These are phyloP conservation scores for Lumnitzera racemosa DNA, from an alignment of 345 rosid genomes.

Conservation along the genomic window DNA sequence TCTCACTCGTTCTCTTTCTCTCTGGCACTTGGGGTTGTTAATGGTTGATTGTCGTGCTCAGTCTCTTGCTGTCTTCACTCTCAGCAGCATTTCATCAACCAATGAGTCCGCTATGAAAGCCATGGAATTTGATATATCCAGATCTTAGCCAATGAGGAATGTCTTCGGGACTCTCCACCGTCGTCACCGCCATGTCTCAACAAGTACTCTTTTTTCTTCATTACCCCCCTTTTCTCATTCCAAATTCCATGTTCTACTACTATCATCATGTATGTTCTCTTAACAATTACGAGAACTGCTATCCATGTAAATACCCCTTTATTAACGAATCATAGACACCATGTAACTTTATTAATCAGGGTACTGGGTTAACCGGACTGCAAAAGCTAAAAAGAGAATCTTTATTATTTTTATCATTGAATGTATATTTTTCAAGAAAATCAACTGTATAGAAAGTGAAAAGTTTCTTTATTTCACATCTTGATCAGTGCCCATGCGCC, in stretches of 20 bases:
- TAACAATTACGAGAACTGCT: not conserved
- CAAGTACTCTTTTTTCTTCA: constrained; percentile 16
- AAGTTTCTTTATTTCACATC: too few species aligned
- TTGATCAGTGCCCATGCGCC: too few species aligned
- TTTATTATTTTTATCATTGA: too few species aligned
- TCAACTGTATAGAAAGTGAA: too few species aligned
- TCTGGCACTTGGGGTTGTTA: not conserved
- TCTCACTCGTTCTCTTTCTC: constrained; percentile 1
- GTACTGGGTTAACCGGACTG: too few species aligned
- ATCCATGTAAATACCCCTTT: too few species aligned
- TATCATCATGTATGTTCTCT: not conserved
- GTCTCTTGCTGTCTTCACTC: not conserved
- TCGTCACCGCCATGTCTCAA: constrained; percentile 38
- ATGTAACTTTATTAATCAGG: too few species aligned
- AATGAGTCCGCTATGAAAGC: constrained; percentile 11
- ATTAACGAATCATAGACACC: too few species aligned
- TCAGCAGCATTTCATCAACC: constrained; percentile 40
- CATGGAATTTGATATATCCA: constrained; percentile 11
- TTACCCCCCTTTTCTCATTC: not conserved
- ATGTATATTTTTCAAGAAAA: too few species aligned
- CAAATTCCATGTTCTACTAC: too few species aligned
- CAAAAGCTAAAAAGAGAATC: too few species aligned
- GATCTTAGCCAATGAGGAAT: constrained; percentile 52
- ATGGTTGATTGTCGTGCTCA: not conserved
- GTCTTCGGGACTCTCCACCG: constrained; percentile 39